Conservation (phyloP, 208 protist species). For the Herpetomonas tarakana region DNA sequence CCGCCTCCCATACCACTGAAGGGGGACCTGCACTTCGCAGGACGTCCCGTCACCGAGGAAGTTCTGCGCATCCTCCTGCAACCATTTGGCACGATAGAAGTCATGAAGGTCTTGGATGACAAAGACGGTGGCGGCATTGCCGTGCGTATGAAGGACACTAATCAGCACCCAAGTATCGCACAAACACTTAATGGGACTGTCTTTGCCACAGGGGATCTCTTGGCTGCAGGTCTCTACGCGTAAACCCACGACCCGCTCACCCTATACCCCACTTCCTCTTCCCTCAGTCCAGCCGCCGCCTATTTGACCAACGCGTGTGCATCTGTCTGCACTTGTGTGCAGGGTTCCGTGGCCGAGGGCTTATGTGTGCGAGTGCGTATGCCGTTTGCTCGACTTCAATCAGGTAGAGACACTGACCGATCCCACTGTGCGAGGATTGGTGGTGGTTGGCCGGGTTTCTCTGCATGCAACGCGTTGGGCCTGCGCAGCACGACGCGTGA, state of each 20-base stretch:
- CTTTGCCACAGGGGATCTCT: slow-evolving; percentile 72
- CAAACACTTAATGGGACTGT: slow-evolving; percentile 76
- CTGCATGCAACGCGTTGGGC: too few species aligned
- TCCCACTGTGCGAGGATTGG: too few species aligned
- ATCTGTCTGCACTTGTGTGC: too few species aligned
- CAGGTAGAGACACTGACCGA: too few species aligned
- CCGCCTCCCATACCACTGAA: slow-evolving; percentile 39
- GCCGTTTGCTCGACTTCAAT: too few species aligned
- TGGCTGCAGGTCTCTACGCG: slow-evolving; percentile 62
- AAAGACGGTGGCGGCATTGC: slow-evolving; percentile 32
- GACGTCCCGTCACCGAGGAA: slow-evolving; percentile 48
- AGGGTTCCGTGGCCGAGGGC: too few species aligned
- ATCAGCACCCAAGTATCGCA: slow-evolving; percentile 49
- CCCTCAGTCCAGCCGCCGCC: too few species aligned
- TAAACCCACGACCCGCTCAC: slow-evolving; percentile 14
- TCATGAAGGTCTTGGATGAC: slow-evolving; percentile 40
- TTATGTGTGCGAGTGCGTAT: too few species aligned
- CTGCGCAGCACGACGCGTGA: too few species aligned
- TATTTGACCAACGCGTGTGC: too few species aligned
- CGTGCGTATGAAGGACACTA: slow-evolving; percentile 54
- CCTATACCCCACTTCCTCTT: not conserved
- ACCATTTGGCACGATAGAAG: slow-evolving; percentile 57
- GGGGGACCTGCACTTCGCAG: slow-evolving; percentile 75
- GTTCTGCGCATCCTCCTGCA: slow-evolving; percentile 58
- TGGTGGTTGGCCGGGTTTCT: too few species aligned